Conservation (phyloP, 805 yeast species). For the Pichia eremophila region DNA sequence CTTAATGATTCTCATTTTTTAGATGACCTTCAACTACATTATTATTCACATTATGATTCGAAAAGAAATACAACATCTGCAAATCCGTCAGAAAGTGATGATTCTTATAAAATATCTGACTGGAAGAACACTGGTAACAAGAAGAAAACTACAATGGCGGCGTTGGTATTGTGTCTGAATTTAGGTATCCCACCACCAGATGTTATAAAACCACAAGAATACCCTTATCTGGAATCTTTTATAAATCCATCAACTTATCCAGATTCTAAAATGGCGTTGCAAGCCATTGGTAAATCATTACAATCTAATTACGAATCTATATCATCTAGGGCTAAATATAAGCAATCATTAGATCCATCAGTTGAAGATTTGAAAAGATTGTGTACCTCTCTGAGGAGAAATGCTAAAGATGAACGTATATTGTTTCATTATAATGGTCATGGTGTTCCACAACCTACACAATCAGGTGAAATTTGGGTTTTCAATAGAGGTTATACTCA, state of each 20-base stretch:
- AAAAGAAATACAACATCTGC: conserved; percentile 90
- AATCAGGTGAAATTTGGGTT: conserved; percentile 96
- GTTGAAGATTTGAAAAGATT: conserved; percentile 92
- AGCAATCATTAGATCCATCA: conserved; percentile 86
- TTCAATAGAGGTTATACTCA: conserved; percentile 96
- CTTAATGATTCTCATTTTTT: conserved; percentile 23
- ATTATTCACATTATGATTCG: conserved; percentile 63
- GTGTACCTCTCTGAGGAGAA: conserved; percentile 78
- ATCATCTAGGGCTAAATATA: conserved; percentile 79
- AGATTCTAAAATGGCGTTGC: conserved; percentile 86
- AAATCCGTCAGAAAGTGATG: conserved; percentile 54
- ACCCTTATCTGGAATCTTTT: conserved; percentile 90
- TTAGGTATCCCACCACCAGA: conserved; percentile 98
- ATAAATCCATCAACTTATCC: conserved; percentile 74
- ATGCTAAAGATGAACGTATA: conserved; percentile 88
- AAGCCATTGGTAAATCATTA: conserved; percentile 78
- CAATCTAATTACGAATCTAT: conserved; percentile 86
- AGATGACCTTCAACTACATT: conserved; percentile 23
- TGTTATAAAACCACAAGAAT: conserved; percentile 82
- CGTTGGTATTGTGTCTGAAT: conserved; percentile 80
- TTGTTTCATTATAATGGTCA: conserved; percentile 95
- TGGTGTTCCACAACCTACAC: conserved; percentile 96
- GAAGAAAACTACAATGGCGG: conserved; percentile 89
- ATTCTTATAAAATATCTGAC: conserved; percentile 65
- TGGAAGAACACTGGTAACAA: conserved; percentile 90